These are phyloP conservation scores for Vicia villosa DNA, from an alignment of 306 rosid species.

Conservation along the genomic window DNA sequence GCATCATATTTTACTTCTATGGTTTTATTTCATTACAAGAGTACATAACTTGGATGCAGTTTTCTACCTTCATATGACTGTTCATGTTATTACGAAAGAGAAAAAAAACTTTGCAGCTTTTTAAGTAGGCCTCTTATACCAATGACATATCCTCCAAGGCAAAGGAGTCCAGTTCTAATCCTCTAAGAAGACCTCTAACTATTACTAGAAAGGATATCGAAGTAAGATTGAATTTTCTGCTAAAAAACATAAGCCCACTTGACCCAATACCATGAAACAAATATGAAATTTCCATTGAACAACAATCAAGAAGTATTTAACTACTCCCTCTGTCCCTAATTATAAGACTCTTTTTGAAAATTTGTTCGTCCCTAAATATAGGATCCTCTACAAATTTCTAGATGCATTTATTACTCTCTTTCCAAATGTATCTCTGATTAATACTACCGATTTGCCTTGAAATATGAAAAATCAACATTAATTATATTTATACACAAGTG, in stretches of 20 bases:
- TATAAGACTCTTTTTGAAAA: too few species aligned
- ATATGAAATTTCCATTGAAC: too few species aligned
- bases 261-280: neutral
- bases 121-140: conserved; percentile 19
- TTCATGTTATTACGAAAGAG: neutral
- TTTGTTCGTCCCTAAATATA: too few species aligned
- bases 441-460: too few species aligned
- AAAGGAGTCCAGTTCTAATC: conserved; percentile 24
- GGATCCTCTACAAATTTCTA: too few species aligned
- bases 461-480: too few species aligned
- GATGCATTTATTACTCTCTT: too few species aligned
- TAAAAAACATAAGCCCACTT: conserved; percentile 18
- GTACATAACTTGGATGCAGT: conserved; percentile 8
- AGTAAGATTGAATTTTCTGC: conserved; percentile 15
- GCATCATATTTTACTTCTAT: conserved; percentile 20
- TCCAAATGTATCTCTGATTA: too few species aligned
- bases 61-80: conserved; percentile 24
- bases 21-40: conserved; percentile 8
- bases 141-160: conserved; percentile 16
- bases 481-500: too few species aligned
- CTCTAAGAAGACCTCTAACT: neutral
- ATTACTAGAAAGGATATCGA: conserved; percentile 20
- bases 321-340: too few species aligned
- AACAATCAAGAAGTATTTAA: too few species aligned
- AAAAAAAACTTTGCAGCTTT: neutral